Base-by-base conservation (phyloP, 345 rosid species). In the Triadica sebifera region DNA sequence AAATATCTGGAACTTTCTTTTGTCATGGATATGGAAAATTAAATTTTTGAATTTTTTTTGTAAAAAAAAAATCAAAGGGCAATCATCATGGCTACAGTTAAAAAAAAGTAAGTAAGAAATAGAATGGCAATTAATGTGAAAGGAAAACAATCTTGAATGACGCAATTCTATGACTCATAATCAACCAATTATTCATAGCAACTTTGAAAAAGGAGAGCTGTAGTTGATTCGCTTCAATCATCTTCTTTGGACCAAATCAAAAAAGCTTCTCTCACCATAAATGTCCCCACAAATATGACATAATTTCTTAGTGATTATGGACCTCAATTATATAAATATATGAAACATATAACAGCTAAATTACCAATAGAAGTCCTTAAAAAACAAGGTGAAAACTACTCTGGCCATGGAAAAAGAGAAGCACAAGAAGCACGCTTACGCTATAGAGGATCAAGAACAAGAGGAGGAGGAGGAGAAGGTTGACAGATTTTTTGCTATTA, bases 401-500 rank as follows among this genome's bases (percentile, higher is more conserved):
- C 12, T 0, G 12, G 34, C 19, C 20, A 60, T 78, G 73, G 73
- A 78, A n/a, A 39, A 78, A 47, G 56, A 59, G 25, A 50, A 58
- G 15, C n/a, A n/a, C n/a, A 16, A 22, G 34, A 59, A 34, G 69
- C 47, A 12, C 19, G 9, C 24, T 10, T 29, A 3, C 39, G 50
- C 43, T 13, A 55, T 24, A 6, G 19, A 9, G 55, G 53, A 49
- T 15, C 50, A 56, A 65, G 75, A 38, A 43, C 56, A 46, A 3
- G 46, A 37, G 5, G 46, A 52, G 9, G 75, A 71, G 0, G 70
- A 65, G 29, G 73, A 47, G 47, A 72, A 59, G 41, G 53, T 47
- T 12, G 69, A 39, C 47, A 72, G 71, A 67, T 72, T 77, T 72
- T 66, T 72, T 24, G 45, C 76, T 0, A 58, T 77, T 37, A 66